A percentile compares a stretch with the other conserved stretches of the same genome.
Evolutionary conservation across 2,329 filamentous ascomycete genomes (phyloP).

Genomic region (Colletotrichum sansevieriae): DNA sequence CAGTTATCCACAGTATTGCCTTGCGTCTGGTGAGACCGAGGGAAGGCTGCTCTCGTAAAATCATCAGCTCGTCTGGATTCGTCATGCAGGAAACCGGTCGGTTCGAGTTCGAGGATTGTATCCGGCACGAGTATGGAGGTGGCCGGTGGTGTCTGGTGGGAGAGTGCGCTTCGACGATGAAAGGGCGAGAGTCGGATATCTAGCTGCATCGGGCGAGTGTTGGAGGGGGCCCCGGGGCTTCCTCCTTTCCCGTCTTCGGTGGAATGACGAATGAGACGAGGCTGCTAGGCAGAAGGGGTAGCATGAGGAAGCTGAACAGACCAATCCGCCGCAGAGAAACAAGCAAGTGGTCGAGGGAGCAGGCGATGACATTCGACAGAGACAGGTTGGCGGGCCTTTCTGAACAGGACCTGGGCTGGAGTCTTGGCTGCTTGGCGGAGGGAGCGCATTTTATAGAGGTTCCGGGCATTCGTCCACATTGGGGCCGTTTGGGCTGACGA

Average conservation of each 20-base stretch:
- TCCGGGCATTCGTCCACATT: constrained; percentile 11
- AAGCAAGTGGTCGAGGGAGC: neutral
- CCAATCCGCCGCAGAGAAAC: neutral
- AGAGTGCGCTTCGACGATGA: neutral
- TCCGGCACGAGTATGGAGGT: neutral
- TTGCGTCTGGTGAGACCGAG: too few species aligned
- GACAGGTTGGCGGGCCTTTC: constrained; percentile 15
- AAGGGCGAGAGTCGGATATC: constrained; percentile 8
- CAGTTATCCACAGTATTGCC: too few species aligned
- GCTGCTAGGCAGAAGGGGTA: neutral
- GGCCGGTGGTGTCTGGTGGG: neutral
- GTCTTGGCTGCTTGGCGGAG: constrained; percentile 39
- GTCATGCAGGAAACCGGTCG: neutral
- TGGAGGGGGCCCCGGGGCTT: neutral
- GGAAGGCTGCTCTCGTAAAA: too few species aligned
- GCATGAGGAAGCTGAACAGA: too few species aligned
- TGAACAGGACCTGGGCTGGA: neutral
- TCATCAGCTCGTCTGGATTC: neutral
- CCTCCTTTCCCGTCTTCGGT: neutral
- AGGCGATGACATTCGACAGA: constrained; percentile 31
- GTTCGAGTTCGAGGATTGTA: neutral
- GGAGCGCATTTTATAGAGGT: constrained; percentile 33
- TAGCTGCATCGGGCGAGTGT: constrained; percentile 23
- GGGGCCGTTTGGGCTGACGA: neutral
- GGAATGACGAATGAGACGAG: neutral